A percentile compares a stretch with the other conserved stretches of the same genome.
Conservation (phyloP, 495 filamentous ascomycete genomes). For the Poronia punctata region DNA sequence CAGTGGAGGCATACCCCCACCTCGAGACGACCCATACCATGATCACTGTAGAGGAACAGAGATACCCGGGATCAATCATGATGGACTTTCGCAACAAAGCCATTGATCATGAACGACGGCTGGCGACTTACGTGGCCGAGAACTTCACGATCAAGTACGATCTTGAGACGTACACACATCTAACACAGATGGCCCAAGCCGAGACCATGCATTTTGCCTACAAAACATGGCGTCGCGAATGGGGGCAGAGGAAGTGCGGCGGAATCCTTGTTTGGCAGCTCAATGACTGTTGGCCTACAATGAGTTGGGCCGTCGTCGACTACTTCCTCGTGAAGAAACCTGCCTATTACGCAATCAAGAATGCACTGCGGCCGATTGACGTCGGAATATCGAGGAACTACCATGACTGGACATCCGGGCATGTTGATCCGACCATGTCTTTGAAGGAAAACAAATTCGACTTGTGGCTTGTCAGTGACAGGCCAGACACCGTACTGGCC, state of each 20-base stretch:
- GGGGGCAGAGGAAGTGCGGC: slow-evolving; percentile 58
- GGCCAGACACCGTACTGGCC: slow-evolving; percentile 34
- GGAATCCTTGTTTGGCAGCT: slow-evolving; percentile 89
- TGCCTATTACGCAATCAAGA: slow-evolving; percentile 67
- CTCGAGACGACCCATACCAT: slow-evolving; percentile 66
- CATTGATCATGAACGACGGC: slow-evolving; percentile 64
- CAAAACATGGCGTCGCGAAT: slow-evolving; percentile 68
- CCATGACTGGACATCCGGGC: slow-evolving; percentile 50
- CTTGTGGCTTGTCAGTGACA: slow-evolving; percentile 63
- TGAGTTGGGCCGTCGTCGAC: slow-evolving; percentile 72
- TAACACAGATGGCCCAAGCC: slow-evolving; percentile 73
- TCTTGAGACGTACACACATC: slow-evolving; percentile 58
- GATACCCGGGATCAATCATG: slow-evolving; percentile 64
- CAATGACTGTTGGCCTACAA: slow-evolving; percentile 86
- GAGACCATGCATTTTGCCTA: slow-evolving; percentile 74
- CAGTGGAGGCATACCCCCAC: slow-evolving; percentile 76
- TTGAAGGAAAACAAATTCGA: slow-evolving; percentile 48
- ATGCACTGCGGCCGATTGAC: slow-evolving; percentile 58
- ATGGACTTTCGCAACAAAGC: slow-evolving; percentile 88
- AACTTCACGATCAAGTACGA: slow-evolving; percentile 52
- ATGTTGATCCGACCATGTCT: slow-evolving; percentile 42
- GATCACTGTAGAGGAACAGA: slow-evolving; percentile 54
- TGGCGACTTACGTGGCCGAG: slow-evolving; percentile 70
- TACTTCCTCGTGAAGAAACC: slow-evolving; percentile 70
- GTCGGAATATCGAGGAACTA: slow-evolving; percentile 62